Evolutionary conservation across 164 flowering plant genomes (phyloP).

Genomic region (Vitis rupestris): DNA sequence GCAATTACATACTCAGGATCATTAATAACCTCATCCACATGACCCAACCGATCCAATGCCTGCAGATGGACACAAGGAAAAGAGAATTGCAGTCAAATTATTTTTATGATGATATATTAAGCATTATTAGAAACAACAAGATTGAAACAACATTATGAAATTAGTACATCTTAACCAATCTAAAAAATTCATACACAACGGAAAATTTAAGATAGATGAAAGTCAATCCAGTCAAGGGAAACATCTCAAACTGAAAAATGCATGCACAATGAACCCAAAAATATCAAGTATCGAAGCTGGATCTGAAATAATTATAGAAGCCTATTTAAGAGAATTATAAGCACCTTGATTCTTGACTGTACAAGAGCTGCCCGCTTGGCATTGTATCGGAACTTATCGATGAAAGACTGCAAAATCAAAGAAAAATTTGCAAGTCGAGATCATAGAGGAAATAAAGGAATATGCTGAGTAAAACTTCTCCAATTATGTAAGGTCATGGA

Average conservation of each 20-base stretch:
- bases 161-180: no score
- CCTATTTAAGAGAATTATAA: neutral
- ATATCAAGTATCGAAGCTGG: neutral
- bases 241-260: neutral
- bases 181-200: neutral
- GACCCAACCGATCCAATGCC: constrained; percentile 91
- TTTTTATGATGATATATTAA: neutral
- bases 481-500: no score
- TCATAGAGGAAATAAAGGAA: no score
- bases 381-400: constrained; percentile 96
- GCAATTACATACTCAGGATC: constrained; percentile 83
- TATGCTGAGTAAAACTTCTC: no score
- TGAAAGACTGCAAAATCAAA: constrained; percentile 64
- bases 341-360: constrained; percentile 98
- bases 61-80: constrained; percentile 24
- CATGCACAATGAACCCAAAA: neutral
- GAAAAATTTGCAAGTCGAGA: neutral
- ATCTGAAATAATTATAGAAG: neutral
- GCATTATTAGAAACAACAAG: neutral
- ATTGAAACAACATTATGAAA: no score
- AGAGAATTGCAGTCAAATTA: neutral
- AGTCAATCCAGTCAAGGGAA: neutral
- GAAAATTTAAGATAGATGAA: neutral
- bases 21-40: constrained; percentile 84
- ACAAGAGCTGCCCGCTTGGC: constrained; percentile 99